Evolutionary conservation across 1,139 yeast species (phyloP).

Genomic region (Geotrichum aggregatum): DNA sequence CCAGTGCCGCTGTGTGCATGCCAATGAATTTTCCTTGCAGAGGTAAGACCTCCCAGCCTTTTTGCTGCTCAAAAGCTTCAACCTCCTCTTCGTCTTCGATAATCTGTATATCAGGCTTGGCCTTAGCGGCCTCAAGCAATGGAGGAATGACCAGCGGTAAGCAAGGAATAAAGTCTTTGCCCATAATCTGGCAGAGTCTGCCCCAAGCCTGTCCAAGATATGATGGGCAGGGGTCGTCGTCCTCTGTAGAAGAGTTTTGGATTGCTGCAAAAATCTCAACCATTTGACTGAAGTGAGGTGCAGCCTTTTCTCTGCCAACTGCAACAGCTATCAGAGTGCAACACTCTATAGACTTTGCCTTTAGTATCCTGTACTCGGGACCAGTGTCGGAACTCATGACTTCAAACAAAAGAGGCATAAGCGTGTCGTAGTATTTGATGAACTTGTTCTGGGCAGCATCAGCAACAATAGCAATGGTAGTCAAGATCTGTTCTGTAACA

Average conservation of each 20-base stretch:
- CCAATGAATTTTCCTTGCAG: slow-evolving; percentile 91
- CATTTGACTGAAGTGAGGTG: slow-evolving; percentile 69
- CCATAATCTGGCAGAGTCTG: slow-evolving; percentile 80
- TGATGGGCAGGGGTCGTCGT: slow-evolving; percentile 80
- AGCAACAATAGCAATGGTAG: slow-evolving; percentile 95
- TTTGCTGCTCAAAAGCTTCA: slow-evolving; percentile 75
- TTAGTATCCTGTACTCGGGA: slow-evolving; percentile 70
- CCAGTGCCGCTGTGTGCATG: slow-evolving; percentile 85
- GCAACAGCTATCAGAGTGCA: slow-evolving; percentile 91
- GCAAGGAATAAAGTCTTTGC: slow-evolving; percentile 82
- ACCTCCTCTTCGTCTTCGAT: slow-evolving; percentile 84
- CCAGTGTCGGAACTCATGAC: slow-evolving; percentile 79
- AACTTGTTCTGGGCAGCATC: slow-evolving; percentile 94
- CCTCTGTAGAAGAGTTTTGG: slow-evolving; percentile 46
- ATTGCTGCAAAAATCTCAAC: slow-evolving; percentile 69
- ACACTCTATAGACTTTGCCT: slow-evolving; percentile 94
- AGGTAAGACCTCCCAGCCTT: slow-evolving; percentile 94
- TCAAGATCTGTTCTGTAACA: slow-evolving; percentile 94
- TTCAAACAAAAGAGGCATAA: slow-evolving; percentile 83
- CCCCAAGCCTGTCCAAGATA: slow-evolving; percentile 97
- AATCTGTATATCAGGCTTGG: slow-evolving; percentile 81
- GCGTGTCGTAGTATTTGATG: slow-evolving; percentile 84
- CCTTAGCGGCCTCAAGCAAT: slow-evolving; percentile 74
- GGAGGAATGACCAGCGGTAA: slow-evolving; percentile 89
- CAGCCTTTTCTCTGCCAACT: slow-evolving; percentile 89